Base-by-base conservation (phyloP, 768 basidiomycete genomes). In the Xerocomus spinulosus region DNA sequence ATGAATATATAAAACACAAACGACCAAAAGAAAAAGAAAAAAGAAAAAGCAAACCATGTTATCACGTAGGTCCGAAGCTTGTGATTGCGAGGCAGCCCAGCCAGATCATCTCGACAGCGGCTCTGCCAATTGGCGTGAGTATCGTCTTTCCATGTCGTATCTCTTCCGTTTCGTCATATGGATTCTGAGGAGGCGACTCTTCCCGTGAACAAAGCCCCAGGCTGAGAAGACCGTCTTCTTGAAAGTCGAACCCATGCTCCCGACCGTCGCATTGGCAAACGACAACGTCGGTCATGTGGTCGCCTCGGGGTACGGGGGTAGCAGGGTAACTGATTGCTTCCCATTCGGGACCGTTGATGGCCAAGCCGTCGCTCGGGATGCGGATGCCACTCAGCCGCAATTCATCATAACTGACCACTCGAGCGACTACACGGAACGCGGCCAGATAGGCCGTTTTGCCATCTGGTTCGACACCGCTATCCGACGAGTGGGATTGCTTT, bases 141-240 rank as follows among this genome's bases (percentile, higher is more conserved):
- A 53, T 46, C 28, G 73, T 62, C 30, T 76, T 70, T 9, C 68
- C 63, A 41, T 79, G 76, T 41, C 67, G 66, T 36, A 68, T 70
- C 9, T 71, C 69, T 44, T 69, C 74, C 39, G 69, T 73, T 38
- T 70, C 64, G 28, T 70, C 69, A 15, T 50, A 30, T 3, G 44
- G 39, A 1, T 50, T 43, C 4, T 56, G 23, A 9, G 32, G 51
- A 8, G 57, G 25, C 1, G 46, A 13, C 6, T 62, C 59, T 61
- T 68, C 67, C 21, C 37, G 41, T 17, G 53, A 58, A 56, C 83
- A 83, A 52, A 93, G 68, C 0, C 88, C 89, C 47, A 94, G 73
- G 62, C 82, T 79, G 54, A 81, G 75, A 45, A 93, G 73, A 0
- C 88, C 91, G 41, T 94, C 83, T 0, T 85, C 78, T n/a, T 82